phyloP scores from a whole-genome alignment of 208 protist species.

The Leishmania martiniquensis region DNA sequence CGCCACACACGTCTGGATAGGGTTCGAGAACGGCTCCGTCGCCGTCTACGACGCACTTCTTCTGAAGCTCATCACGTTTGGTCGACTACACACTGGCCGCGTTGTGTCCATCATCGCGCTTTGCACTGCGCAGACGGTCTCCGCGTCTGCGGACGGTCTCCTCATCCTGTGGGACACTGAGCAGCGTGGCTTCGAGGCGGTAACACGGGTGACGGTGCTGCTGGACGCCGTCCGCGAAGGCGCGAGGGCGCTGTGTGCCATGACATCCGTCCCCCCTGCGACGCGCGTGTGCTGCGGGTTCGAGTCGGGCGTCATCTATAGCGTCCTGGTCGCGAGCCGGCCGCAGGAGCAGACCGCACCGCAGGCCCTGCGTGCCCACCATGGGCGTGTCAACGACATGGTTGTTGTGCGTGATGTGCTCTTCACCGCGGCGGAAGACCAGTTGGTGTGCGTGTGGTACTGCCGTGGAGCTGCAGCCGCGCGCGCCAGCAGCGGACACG shows the following conservation, averaged over 20 bases:
- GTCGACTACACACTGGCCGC: constrained; percentile 55
- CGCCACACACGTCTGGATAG: constrained; percentile 73
- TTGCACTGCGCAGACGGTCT: constrained; percentile 41
- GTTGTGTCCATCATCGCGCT: constrained; percentile 48
- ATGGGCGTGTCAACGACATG: constrained; percentile 58
- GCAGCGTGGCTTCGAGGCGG: constrained; percentile 75
- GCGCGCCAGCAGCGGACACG: background rate
- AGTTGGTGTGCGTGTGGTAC: constrained; percentile 73
- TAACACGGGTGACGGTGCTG: constrained; percentile 42
- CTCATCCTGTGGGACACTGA: constrained; percentile 86
- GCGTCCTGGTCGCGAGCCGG: constrained; percentile 47
- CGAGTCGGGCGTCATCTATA: constrained; percentile 52
- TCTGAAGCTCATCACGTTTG: constrained; percentile 55
- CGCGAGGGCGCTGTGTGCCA: constrained; percentile 18
- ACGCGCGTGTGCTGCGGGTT: constrained; percentile 66
- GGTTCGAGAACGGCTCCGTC: constrained; percentile 74
- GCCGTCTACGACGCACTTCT: constrained; percentile 82
- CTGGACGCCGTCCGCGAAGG: constrained; percentile 18
- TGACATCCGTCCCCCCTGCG: constrained; percentile 13
- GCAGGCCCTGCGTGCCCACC: constrained; percentile 54
- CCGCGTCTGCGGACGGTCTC: constrained; percentile 68
- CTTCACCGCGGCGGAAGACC: constrained; percentile 83
- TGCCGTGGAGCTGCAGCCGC: constrained; percentile 9
- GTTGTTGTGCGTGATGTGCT: constrained; percentile 60
- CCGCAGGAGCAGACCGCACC: constrained; percentile 40